These are phyloP conservation scores for Dichotomocladium elegans DNA, from an alignment of 371 early-diverging fungal species.

Conservation along the genomic window DNA sequence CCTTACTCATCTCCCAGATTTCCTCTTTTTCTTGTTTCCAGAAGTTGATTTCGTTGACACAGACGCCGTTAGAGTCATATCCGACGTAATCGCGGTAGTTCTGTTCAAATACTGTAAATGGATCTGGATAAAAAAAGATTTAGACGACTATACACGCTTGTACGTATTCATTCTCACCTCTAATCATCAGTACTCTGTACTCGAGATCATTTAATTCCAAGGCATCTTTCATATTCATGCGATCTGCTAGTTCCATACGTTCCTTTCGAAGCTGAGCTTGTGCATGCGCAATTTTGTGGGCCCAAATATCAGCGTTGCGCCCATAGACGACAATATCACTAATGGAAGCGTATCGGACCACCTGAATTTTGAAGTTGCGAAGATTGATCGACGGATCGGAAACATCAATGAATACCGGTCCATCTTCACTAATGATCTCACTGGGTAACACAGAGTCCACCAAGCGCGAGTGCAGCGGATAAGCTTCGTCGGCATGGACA, in stretches of 20 bases:
- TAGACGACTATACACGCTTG: conserved; percentile 3
- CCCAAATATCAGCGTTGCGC: conserved; percentile 30
- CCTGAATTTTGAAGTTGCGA: conserved; percentile 59
- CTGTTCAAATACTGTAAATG: conserved; percentile 45
- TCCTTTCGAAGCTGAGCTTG: conserved; percentile 30
- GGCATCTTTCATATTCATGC: conserved; percentile 3
- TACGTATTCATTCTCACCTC: conserved; percentile 24
- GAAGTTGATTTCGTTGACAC: conserved; percentile 41
- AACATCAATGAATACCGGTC: conserved; percentile 14
- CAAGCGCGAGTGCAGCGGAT: conserved; percentile 13
- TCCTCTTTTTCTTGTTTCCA: conserved; percentile 51
- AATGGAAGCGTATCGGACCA: conserved; percentile 50
- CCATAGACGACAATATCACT: conserved; percentile 57
- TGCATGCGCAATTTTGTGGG: conserved; percentile 37
- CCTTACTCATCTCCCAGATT: conserved; percentile 55
- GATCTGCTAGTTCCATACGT: conserved; percentile 8
- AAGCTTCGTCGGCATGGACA: conserved; percentile 31
- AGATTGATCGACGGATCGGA: conserved; percentile 43
- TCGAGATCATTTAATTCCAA: conserved; percentile 28
- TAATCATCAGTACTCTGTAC: conserved; percentile 46
- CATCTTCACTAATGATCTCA: conserved; percentile 6
- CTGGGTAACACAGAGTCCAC: conserved; percentile 19
- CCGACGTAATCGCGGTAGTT: conserved; percentile 46
- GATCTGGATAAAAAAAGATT: conserved; percentile 18
- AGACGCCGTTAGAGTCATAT: conserved; percentile 32